Evolutionary conservation across 371 early-diverging fungal species (phyloP).

Genomic region (Lichtheimia ramosa): DNA sequence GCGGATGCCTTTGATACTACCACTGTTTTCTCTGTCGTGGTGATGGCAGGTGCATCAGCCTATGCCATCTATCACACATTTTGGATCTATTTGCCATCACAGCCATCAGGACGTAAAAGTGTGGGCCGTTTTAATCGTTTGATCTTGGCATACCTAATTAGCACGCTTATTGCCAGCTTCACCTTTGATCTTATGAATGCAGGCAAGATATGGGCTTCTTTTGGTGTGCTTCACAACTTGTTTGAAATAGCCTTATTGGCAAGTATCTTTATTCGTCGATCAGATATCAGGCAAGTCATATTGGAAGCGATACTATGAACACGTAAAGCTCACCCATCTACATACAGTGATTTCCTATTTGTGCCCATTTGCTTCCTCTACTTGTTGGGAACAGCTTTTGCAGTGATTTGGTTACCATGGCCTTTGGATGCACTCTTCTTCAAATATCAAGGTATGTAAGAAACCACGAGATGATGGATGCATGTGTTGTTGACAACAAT

Average conservation of each 20-base stretch:
- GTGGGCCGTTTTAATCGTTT: constrained; percentile 3
- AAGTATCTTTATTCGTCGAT: not conserved
- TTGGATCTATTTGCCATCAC: not conserved
- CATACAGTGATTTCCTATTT: not conserved
- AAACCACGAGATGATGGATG: too few relatives aligned
- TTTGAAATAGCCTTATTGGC: constrained; percentile 29
- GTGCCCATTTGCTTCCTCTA: constrained; percentile 13
- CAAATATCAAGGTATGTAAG: constrained; percentile 25
- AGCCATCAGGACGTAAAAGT: not conserved
- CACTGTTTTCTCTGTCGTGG: not conserved
- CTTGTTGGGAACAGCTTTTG: constrained; percentile 16
- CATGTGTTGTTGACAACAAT: too few relatives aligned
- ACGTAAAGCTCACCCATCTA: not conserved
- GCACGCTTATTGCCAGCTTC: constrained; percentile 22
- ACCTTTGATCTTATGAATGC: constrained; percentile 31
- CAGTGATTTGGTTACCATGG: constrained; percentile 31
- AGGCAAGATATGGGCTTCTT: constrained; percentile 40
- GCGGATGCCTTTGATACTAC: not conserved
- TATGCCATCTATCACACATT: not conserved
- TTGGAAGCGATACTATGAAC: not conserved
- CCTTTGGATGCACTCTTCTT: constrained; percentile 43
- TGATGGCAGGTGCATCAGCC: not conserved
- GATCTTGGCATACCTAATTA: constrained; percentile 19
- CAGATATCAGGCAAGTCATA: not conserved
- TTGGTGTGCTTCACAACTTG: constrained; percentile 37